Conservation (phyloP, 192 early-diverging fungal genomes). For the Umbelopsis vinacea region DNA sequence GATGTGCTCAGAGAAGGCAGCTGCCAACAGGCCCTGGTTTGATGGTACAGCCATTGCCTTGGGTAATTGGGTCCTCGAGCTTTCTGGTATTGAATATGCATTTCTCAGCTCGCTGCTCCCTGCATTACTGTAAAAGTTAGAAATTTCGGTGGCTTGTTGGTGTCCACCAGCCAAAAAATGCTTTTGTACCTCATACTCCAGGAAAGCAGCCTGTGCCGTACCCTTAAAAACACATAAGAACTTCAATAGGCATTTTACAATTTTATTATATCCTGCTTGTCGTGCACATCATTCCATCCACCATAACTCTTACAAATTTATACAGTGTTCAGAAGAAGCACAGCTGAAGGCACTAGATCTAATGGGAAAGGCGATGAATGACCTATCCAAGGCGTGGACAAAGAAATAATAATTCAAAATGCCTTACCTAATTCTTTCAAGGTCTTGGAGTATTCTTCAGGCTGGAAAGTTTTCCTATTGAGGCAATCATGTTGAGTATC, state of each 20-base stretch:
- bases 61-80: background rate
- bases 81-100: background rate
- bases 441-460: conserved; percentile 59
- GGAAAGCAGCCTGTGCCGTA: too few species aligned
- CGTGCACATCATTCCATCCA: too few species aligned
- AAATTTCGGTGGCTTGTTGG: background rate
- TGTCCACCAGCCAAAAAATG: background rate
- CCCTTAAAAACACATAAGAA: too few species aligned
- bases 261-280: too few species aligned
- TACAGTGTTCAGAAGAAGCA: conserved; percentile 18
- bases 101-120: background rate
- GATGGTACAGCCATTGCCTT: background rate
- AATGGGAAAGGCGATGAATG: background rate
- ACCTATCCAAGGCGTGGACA: background rate
- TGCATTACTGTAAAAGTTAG: background rate
- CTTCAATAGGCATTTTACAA: too few species aligned
- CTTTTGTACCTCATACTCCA: too few species aligned
- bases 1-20: conserved; percentile 29
- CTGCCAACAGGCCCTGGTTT: conserved; percentile 10
- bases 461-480: conserved; percentile 64
- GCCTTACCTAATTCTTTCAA: conserved; percentile 65
- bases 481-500: background rate
- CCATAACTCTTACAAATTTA: background rate
- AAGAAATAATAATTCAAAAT: background rate
- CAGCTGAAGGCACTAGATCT: conserved; percentile 33